phyloP scores from a whole-genome alignment of 345 rosid genomes.

The Populus davidiana region DNA sequence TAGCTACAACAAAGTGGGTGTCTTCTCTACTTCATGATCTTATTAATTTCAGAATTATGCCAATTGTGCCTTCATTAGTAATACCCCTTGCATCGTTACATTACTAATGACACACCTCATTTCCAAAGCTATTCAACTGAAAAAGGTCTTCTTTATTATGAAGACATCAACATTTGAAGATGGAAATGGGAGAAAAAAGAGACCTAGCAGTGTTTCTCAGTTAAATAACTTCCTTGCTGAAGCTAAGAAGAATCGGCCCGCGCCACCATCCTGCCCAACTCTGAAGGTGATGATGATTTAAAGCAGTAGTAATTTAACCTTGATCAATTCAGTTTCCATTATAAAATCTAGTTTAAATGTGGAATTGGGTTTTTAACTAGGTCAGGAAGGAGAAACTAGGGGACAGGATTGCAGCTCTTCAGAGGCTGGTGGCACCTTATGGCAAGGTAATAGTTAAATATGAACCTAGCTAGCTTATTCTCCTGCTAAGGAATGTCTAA shows the following conservation, averaged over 20 bases:
- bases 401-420: slow-evolving; percentile 65
- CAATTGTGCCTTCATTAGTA: not conserved
- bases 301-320: not conserved
- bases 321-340: not conserved
- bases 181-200: slow-evolving; percentile 17
- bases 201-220: slow-evolving; percentile 10
- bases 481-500: not conserved
- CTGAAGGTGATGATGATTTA: slow-evolving; percentile 27
- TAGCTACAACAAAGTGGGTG: slow-evolving; percentile 32
- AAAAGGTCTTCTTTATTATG: not conserved
- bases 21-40: not conserved
- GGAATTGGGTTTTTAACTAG: slow-evolving; percentile 8
- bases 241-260: slow-evolving; percentile 24
- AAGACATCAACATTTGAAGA: slow-evolving; percentile 5
- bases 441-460: slow-evolving; percentile 47
- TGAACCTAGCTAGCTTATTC: not conserved
- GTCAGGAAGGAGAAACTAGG: slow-evolving; percentile 60
- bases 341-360: no score
- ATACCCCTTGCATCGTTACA: not conserved
- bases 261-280: slow-evolving; percentile 22
- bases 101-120: not conserved
- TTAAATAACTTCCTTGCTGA: slow-evolving; percentile 18
- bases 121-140: not conserved
- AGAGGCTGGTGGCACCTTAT: slow-evolving; percentile 71
- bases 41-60: not conserved